A percentile compares a stretch with the other conserved stretches of the same genome.
phyloP scores from a whole-genome alignment of 495 filamentous ascomycete genomes.

The Penicillium antarcticum region DNA sequence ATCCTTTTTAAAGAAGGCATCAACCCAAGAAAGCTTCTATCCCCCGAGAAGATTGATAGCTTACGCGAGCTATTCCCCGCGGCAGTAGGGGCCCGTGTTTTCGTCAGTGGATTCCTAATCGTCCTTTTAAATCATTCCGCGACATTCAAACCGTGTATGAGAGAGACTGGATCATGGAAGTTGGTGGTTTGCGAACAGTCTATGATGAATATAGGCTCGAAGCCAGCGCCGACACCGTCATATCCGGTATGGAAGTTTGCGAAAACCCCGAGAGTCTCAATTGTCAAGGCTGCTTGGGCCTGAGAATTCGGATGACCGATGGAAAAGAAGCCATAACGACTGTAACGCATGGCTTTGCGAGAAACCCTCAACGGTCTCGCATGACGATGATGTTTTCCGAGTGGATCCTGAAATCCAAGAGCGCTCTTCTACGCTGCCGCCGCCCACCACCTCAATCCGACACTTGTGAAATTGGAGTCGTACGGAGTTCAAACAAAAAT shows the following conservation, averaged over 20 bases:
- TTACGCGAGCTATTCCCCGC: conserved; percentile 6
- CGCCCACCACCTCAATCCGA: not conserved
- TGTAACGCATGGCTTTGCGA: conserved; percentile 11
- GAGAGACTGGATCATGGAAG: conserved; percentile 2
- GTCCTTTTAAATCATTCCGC: not conserved
- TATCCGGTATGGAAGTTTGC: not conserved
- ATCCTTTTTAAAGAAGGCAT: too few species aligned
- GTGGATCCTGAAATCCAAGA: not conserved
- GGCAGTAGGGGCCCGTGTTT: conserved; percentile 2
- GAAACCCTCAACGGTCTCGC: not conserved
- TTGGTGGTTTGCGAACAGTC: not conserved
- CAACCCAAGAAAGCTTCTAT: conserved; percentile 3
- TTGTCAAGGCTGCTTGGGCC: conserved; percentile 4
- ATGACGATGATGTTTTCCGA: not conserved
- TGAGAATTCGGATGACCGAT: conserved; percentile 3
- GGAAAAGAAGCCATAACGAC: conserved; percentile 7
- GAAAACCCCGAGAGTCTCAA: not conserved
- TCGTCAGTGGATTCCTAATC: conserved; percentile 3
- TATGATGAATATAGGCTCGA: not conserved
- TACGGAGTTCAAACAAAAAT: not conserved
- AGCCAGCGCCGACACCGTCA: not conserved
- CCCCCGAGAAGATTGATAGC: not conserved
- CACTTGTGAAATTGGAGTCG: not conserved
- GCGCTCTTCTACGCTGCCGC: not conserved
- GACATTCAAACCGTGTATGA: conserved; percentile 1